Evolutionary conservation across 495 filamentous ascomycete genomes (phyloP).

Genomic region (Diplogelasinospora grovesii): DNA sequence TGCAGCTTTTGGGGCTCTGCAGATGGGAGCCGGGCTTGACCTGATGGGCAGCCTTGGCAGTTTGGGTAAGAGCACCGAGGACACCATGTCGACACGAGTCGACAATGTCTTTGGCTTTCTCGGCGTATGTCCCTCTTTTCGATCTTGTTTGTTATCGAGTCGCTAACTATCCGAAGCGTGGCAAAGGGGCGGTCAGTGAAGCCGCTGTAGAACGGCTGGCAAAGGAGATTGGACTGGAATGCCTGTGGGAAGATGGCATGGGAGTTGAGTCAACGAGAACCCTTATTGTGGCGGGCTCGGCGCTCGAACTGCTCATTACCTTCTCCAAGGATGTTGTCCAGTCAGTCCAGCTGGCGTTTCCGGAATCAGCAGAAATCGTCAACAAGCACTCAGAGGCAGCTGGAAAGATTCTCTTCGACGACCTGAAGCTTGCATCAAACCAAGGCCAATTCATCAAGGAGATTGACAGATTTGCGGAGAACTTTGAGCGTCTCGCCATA

Average conservation of each 20-base stretch:
- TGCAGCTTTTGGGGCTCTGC: constrained; percentile 41
- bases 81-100: constrained; percentile 50
- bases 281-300: constrained; percentile 64
- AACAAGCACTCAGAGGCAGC: constrained; percentile 43
- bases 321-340: constrained; percentile 46
- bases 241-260: constrained; percentile 57
- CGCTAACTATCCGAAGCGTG: constrained; percentile 22
- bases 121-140: constrained; percentile 13
- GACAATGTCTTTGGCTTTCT: constrained; percentile 43
- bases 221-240: constrained; percentile 63
- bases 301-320: constrained; percentile 48
- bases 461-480: constrained; percentile 66
- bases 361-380: constrained; percentile 40
- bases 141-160: too few relatives aligned
- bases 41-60: constrained; percentile 27
- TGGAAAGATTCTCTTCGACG: constrained; percentile 47
- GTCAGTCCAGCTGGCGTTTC: constrained; percentile 39
- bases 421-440: constrained; percentile 38
- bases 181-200: constrained; percentile 60
- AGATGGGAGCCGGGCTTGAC: constrained; percentile 32
- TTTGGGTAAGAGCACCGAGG: constrained; percentile 43
- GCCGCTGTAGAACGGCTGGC: constrained; percentile 75
- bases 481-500: constrained; percentile 69
- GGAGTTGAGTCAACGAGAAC: constrained; percentile 40
- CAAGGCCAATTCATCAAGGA: constrained; percentile 52